A percentile compares a stretch with the other conserved stretches of the same genome.
These are phyloP conservation scores for Lunasporangiospora selenospora DNA, from an alignment of 192 early-diverging fungal species.

Conservation along the genomic window DNA sequence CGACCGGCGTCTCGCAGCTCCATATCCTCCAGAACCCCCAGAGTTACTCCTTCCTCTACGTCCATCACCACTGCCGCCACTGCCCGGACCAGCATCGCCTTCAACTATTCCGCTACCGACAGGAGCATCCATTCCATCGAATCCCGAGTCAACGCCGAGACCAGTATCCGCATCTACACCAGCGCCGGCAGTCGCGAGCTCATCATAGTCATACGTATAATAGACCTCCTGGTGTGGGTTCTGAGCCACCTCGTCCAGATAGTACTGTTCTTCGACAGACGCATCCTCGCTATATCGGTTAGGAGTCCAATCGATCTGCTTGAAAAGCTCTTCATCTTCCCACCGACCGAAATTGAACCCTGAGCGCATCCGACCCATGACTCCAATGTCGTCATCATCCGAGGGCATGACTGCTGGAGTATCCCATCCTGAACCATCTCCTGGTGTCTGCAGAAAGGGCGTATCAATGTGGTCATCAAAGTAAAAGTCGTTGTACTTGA, in stretches of 20 bases:
- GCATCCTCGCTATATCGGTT: constrained; percentile 29
- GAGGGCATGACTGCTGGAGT: constrained; percentile 35
- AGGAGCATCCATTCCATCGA: too few relatives aligned
- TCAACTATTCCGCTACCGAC: too few relatives aligned
- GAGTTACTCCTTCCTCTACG: constrained; percentile 6
- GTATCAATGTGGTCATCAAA: constrained; percentile 30
- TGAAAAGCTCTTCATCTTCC: constrained; percentile 44
- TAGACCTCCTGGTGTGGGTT: constrained; percentile 3
- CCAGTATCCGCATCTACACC: constrained; percentile 42
- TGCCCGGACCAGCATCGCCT: not conserved
- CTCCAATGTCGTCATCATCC: constrained; percentile 28
- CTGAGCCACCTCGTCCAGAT: constrained; percentile 25
- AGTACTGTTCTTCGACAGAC: constrained; percentile 38
- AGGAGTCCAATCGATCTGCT: constrained; percentile 45
- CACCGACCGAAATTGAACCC: constrained; percentile 31
- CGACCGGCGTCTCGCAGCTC: too few relatives aligned
- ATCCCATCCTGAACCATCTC: constrained; percentile 52
- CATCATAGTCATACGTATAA: constrained; percentile 11
- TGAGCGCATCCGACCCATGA: constrained; percentile 2
- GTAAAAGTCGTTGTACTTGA: constrained; percentile 51
- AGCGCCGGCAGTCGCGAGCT: not conserved
- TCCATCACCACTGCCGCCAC: constrained; percentile 2
- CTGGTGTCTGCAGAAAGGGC: constrained; percentile 11
- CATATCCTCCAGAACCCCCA: too few relatives aligned
- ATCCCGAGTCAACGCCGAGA: constrained; percentile 14